Percentiles rank a stretch among this genome's conserved stretches.
Evolutionary conservation across 495 filamentous ascomycete species (phyloP).

Genomic region (Aspergillus sparsus): DNA sequence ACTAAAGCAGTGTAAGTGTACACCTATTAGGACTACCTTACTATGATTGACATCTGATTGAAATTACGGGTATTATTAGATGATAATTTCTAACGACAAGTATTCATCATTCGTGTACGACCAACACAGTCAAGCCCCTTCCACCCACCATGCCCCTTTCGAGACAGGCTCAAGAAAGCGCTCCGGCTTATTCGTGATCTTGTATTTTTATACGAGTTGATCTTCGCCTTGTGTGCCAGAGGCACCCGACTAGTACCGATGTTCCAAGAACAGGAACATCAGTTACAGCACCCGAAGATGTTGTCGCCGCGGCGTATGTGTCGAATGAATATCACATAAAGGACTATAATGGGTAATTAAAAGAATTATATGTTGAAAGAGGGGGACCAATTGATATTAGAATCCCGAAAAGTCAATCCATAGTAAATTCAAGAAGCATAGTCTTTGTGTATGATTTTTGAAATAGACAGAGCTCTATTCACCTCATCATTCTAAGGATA

Average conservation of each 20-base stretch:
- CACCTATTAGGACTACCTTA: background rate
- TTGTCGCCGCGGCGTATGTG: conserved; percentile 57
- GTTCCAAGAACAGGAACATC: conserved; percentile 47
- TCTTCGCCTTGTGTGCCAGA: conserved; percentile 55
- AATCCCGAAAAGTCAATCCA: background rate
- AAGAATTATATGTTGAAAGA: background rate
- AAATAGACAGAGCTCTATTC: too few relatives aligned
- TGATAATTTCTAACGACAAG: conserved; percentile 8
- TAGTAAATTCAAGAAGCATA: too few relatives aligned
- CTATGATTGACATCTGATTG: background rate
- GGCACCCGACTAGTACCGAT: conserved; percentile 55
- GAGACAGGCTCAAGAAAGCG: conserved; percentile 72
- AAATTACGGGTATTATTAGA: background rate
- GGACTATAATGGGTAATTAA: background rate
- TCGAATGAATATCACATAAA: conserved; percentile 6
- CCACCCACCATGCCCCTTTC: conserved; percentile 80
- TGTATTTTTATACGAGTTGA: conserved; percentile 29
- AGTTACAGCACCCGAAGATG: conserved; percentile 56
- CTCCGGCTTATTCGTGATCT: conserved; percentile 97
- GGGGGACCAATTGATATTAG: background rate
- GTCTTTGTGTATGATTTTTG: too few relatives aligned
- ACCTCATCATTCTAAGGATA: too few relatives aligned
- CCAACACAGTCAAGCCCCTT: conserved; percentile 89
- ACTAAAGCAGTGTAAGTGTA: conserved; percentile 6
- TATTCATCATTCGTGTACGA: conserved; percentile 50